A percentile compares a stretch with the other conserved stretches of the same genome.
Conservation (phyloP, 148 eudicot species). For the Vaccinium vitisidaea region DNA sequence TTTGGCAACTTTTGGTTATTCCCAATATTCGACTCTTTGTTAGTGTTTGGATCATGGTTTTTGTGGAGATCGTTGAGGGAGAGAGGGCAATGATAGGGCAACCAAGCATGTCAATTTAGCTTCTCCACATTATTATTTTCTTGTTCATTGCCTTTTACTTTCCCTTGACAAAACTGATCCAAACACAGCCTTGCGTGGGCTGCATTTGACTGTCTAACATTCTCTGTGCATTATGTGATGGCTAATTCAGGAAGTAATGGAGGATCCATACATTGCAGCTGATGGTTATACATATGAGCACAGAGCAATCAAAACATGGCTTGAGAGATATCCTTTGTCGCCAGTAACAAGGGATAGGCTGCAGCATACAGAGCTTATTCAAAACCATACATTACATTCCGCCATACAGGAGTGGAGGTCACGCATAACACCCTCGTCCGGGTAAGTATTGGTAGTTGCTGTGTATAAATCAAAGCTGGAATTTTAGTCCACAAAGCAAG, state of each 20-base stretch:
- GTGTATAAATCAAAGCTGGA: neutral
- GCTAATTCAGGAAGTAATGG: slow-evolving; percentile 69
- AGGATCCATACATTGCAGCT: slow-evolving; percentile 79
- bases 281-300: slow-evolving; percentile 90
- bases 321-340: slow-evolving; percentile 53
- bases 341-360: slow-evolving; percentile 64
- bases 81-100: neutral
- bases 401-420: slow-evolving; percentile 84
- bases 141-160: too few species aligned
- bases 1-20: neutral
- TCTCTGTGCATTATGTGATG: neutral
- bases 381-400: slow-evolving; percentile 64
- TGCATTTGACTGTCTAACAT: slow-evolving; percentile 8
- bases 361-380: slow-evolving; percentile 54
- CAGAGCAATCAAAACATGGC: slow-evolving; percentile 82
- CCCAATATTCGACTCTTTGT: neutral
- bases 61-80: neutral
- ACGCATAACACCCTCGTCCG: slow-evolving; percentile 28
- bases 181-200: slow-evolving; percentile 5
- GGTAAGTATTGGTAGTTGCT: neutral
- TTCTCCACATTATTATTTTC: too few species aligned
- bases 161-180: neutral
- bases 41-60: neutral
- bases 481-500: neutral
- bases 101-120: neutral